Conservation (phyloP, 768 basidiomycete species). For the Strobilomyces echinocephalus region DNA sequence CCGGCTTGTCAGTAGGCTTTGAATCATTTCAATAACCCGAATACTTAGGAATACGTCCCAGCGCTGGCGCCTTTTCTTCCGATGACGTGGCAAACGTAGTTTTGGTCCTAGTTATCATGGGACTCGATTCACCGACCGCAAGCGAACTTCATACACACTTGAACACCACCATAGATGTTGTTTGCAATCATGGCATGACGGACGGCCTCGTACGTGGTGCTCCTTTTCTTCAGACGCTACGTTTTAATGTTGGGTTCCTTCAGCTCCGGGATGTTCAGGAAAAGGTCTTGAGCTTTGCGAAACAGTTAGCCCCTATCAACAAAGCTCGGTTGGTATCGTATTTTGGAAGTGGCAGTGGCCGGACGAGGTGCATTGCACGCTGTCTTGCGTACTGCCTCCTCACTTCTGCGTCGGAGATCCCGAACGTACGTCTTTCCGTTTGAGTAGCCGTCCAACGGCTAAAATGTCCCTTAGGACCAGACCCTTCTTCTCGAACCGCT, state of each 20-base stretch:
- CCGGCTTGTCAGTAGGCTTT: conserved; percentile 41
- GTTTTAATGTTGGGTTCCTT: not conserved
- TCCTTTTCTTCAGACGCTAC: not conserved
- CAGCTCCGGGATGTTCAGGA: conserved; percentile 48
- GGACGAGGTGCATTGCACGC: conserved; percentile 51
- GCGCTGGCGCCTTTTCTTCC: conserved; percentile 31
- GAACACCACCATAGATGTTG: conserved; percentile 40
- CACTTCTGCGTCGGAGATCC: not conserved
- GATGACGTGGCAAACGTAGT: conserved; percentile 48
- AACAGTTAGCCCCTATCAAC: conserved; percentile 41
- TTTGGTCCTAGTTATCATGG: conserved; percentile 48
- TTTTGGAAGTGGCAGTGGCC: conserved; percentile 47
- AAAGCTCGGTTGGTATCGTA: conserved; percentile 48
- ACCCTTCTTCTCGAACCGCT: conserved; percentile 51
- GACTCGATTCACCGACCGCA: conserved; percentile 48
- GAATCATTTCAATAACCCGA: not conserved
- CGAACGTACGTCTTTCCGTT: conserved; percentile 14
- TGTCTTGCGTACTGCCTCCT: conserved; percentile 47
- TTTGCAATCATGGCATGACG: conserved; percentile 38
- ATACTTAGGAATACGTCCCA: conserved; percentile 17
- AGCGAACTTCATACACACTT: conserved; percentile 44
- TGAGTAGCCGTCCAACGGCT: not conserved
- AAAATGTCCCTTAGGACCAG: conserved; percentile 32
- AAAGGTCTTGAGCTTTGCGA: conserved; percentile 40
- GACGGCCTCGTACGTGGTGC: conserved; percentile 26